Evolutionary conservation across 345 rosid genomes (phyloP).

Genomic region (Camelina sativa): DNA sequence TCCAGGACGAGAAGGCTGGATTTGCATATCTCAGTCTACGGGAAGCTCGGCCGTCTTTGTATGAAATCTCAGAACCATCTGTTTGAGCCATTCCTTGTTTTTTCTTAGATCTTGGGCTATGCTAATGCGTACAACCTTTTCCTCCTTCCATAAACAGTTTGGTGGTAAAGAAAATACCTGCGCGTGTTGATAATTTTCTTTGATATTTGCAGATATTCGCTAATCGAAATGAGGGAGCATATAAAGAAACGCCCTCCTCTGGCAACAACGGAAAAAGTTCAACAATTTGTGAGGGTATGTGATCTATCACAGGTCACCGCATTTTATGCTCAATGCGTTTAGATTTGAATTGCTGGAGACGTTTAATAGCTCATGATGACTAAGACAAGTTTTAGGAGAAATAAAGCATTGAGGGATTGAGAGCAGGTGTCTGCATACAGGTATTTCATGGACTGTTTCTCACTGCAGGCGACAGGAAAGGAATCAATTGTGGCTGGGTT

Average conservation of each 20-base stretch:
- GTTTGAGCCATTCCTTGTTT: conserved; percentile 31
- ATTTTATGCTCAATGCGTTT: neutral
- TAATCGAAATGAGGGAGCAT: conserved; percentile 84
- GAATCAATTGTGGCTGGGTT: conserved; percentile 93
- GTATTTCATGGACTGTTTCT: conserved; percentile 28
- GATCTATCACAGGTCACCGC: conserved; percentile 6
- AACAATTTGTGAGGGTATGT: conserved; percentile 90
- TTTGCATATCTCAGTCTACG: conserved; percentile 92
- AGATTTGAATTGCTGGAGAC: neutral
- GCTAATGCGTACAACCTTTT: neutral
- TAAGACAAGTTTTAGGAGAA: neutral
- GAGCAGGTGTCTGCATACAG: neutral
- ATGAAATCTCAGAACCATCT: conserved; percentile 45
- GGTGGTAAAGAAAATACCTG: neutral
- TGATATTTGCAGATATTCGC: conserved; percentile 61
- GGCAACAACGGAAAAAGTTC: conserved; percentile 93
- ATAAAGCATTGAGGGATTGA: neutral
- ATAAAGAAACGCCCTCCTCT: conserved; percentile 98
- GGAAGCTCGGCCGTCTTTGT: conserved; percentile 91
- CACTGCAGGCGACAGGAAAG: conserved; percentile 77
- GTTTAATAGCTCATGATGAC: conserved; percentile 9
- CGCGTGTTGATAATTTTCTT: neutral
- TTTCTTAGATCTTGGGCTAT: neutral
- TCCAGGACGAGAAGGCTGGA: conserved; percentile 85
- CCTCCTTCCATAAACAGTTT: neutral